A percentile compares a stretch with the other conserved stretches of the same genome.
These are phyloP conservation scores for Inga leiocalycina DNA, from an alignment of 306 rosid genomes.

Conservation along the genomic window DNA sequence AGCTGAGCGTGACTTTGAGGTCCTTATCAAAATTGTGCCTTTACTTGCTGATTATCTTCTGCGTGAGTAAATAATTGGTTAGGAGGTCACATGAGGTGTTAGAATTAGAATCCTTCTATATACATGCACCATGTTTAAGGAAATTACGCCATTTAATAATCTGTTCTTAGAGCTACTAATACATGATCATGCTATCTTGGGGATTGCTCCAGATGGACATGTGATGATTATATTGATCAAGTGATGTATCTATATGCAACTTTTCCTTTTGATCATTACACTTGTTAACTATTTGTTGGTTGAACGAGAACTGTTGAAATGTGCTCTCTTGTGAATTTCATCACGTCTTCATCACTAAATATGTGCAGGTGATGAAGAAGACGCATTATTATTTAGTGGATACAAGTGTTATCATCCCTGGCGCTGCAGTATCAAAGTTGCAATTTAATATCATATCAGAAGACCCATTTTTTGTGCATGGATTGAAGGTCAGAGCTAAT, in stretches of 20 bases:
- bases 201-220: conserved; percentile 15
- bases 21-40: conserved; percentile 32
- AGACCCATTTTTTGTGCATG: conserved; percentile 71
- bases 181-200: conserved; percentile 2
- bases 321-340: neutral
- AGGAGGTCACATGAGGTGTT: neutral
- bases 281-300: conserved; percentile 16
- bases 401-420: conserved; percentile 68
- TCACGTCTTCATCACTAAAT: conserved; percentile 26
- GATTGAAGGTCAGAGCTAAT: conserved; percentile 62
- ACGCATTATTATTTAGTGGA: conserved; percentile 94
- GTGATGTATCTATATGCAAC: conserved; percentile 4
- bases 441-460: conserved; percentile 77
- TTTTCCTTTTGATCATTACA: neutral
- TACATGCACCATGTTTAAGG: conserved; percentile 2
- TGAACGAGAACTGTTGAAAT: conserved; percentile 24
- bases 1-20: conserved; percentile 91
- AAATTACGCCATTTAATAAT: conserved; percentile 10
- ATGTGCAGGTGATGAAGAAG: conserved; percentile 87
- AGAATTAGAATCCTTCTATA: neutral
- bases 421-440: conserved; percentile 95
- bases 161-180: neutral
- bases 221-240: neutral
- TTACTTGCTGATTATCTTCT: conserved; percentile 12
- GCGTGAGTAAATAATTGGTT: conserved; percentile 3